Base-by-base conservation (phyloP, 352 stramenopile species). In the Peronospora belbahrii region DNA sequence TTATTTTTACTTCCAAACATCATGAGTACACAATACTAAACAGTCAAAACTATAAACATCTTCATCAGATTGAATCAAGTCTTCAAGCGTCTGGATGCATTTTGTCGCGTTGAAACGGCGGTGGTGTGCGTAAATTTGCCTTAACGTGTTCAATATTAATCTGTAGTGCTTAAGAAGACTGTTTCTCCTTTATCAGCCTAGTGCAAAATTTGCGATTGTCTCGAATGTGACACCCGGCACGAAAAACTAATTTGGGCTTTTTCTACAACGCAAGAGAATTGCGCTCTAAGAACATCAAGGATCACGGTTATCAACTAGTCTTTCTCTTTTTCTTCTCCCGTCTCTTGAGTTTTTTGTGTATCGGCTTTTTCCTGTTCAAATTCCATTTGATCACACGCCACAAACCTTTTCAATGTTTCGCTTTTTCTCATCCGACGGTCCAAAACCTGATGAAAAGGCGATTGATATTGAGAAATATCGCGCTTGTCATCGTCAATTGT, bases 391-490 rank as follows among this genome's bases (percentile, higher is more conserved):
- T 53, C 35, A n/a, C 24, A 17, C 6, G 2, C 30, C 10, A 18
- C 14, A 8, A 6, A 2, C 3, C 6, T 8, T 2, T 36, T 19
- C 2, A 25, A 67, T 67, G 59, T 67, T 57, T 41, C 48, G 63
- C 38, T 67, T 67, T 35, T 54, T 53, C 38, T 10, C 53, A 6
- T 13, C 32, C 3, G 27, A 42, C 4, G 39, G n/a, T 17, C 34
- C 53, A n/a, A 33, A 54, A 14, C n/a, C 15, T 30, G 18, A 15
- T 27, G 27, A 69, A 30, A 11, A 60, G 48, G 32, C 44, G 24
- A 52, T 35, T 32, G 65, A 77, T 20, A 65, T 77, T 36, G 70
- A 79, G 51, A 56, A 40, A 22, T 68, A 70, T 27, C 70, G 70
- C 18, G 65, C 59, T 25, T 59, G 51, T 27, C 57, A 64, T 47